These are phyloP conservation scores for Saksenaea oblongispora DNA, from an alignment of 371 early-diverging fungal species.

Conservation along the genomic window DNA sequence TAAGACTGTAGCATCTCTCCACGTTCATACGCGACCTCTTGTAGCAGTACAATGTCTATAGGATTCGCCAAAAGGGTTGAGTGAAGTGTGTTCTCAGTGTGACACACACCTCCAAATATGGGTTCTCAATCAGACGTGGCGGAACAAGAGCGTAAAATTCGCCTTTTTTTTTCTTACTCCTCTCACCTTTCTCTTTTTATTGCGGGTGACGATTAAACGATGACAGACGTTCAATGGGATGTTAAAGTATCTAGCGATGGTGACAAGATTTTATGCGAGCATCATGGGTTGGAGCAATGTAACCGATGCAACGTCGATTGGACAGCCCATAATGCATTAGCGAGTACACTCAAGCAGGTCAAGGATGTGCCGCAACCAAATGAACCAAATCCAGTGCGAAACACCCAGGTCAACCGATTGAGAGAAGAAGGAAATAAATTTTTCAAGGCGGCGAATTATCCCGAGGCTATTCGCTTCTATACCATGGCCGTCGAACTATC, in stretches of 20 bases:
- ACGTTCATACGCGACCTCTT: too few relatives aligned
- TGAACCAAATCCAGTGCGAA: slow-evolving; percentile 62
- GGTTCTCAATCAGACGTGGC: neutral
- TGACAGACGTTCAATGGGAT: slow-evolving; percentile 15
- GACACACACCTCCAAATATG: neutral
- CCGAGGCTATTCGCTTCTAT: slow-evolving; percentile 73
- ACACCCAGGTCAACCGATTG: slow-evolving; percentile 65
- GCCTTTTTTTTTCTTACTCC: neutral
- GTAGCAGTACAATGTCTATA: neutral
- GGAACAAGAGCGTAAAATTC: neutral
- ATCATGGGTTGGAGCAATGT: slow-evolving; percentile 51
- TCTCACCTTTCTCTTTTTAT: slow-evolving; percentile 1
- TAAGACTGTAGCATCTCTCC: too few relatives aligned
- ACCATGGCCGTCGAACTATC: slow-evolving; percentile 73
- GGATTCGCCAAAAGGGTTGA: too few relatives aligned
- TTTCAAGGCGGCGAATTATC: slow-evolving; percentile 66
- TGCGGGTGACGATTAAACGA: neutral
- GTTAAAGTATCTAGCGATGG: slow-evolving; percentile 28
- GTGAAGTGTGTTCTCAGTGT: neutral
- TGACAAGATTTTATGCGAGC: slow-evolving; percentile 49
- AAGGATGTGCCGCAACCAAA: slow-evolving; percentile 73
- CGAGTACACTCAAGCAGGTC: slow-evolving; percentile 52
- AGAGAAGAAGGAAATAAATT: slow-evolving; percentile 77
- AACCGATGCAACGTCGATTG: slow-evolving; percentile 49
- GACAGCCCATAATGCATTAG: slow-evolving; percentile 51